Percentiles rank a stretch among this genome's conserved stretches.
These are phyloP conservation scores for Bacidia gigantensis DNA, from an alignment of 495 filamentous ascomycete genomes.

Conservation along the genomic window DNA sequence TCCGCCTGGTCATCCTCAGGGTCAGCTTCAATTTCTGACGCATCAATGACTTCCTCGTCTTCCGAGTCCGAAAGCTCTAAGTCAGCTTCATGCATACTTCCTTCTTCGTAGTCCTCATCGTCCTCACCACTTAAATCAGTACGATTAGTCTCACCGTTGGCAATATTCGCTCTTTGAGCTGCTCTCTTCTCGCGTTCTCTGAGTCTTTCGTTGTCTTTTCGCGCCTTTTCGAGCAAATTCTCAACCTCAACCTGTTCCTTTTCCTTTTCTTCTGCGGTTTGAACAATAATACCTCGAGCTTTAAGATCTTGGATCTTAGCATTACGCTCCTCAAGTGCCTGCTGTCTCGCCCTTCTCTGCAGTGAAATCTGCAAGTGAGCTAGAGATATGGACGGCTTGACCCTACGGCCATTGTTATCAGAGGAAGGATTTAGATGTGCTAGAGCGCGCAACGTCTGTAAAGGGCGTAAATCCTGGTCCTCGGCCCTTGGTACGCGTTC, in stretches of 20 bases:
- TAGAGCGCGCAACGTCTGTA: conserved; percentile 55
- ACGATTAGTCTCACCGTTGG: conserved; percentile 32
- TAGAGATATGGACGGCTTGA: conserved; percentile 42
- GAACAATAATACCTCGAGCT: conserved; percentile 67
- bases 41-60: conserved; percentile 24
- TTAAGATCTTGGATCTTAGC: conserved; percentile 63
- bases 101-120: conserved; percentile 50
- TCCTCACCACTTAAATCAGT: conserved; percentile 40
- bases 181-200: conserved; percentile 59
- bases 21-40: conserved; percentile 27
- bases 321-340: conserved; percentile 66
- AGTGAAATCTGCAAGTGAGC: conserved; percentile 57
- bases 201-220: conserved; percentile 67
- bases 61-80: conserved; percentile 42
- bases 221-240: conserved; percentile 70
- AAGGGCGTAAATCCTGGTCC: conserved; percentile 45
- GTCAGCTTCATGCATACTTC: conserved; percentile 32
- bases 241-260: conserved; percentile 71
- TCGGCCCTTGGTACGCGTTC: conserved; percentile 48
- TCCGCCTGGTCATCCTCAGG: conserved; percentile 36
- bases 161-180: conserved; percentile 46
- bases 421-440: conserved; percentile 58
- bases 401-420: conserved; percentile 29
- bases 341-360: conserved; percentile 55
- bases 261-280: conserved; percentile 73